Conservation (phyloP, 805 yeast species). For the Kurtzmaniella fragi region DNA sequence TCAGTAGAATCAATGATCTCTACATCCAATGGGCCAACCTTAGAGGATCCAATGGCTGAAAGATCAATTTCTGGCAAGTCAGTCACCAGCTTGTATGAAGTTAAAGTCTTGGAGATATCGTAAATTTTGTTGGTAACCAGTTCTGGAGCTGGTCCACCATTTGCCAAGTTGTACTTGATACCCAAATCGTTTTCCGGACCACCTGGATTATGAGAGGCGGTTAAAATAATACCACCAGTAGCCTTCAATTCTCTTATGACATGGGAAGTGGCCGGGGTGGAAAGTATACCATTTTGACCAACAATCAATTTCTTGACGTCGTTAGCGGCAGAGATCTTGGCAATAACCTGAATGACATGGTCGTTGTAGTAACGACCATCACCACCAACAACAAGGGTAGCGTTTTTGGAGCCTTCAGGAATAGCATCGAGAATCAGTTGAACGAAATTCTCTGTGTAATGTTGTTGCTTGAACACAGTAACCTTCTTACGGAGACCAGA, state of each 20-base stretch:
- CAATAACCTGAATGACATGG: constrained; percentile 73
- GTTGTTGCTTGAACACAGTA: constrained; percentile 66
- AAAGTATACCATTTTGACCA: constrained; percentile 83
- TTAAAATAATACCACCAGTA: constrained; percentile 93
- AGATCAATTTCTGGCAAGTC: constrained; percentile 66
- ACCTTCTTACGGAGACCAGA: constrained; percentile 95
- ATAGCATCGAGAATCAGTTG: constrained; percentile 82
- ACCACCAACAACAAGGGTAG: constrained; percentile 90
- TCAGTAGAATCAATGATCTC: constrained; percentile 80
- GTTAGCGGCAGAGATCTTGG: constrained; percentile 83
- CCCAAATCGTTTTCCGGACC: constrained; percentile 92
- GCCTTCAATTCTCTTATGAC: constrained; percentile 69
- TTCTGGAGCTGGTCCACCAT: constrained; percentile 99
- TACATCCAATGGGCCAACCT: constrained; percentile 58
- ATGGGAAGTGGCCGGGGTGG: constrained; percentile 97
- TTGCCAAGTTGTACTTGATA: constrained; percentile 88
- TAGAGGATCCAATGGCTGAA: constrained; percentile 45
- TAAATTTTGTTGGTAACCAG: constrained; percentile 83
- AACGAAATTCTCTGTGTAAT: constrained; percentile 91
- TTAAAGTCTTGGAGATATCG: constrained; percentile 57
- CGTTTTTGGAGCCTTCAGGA: constrained; percentile 77
- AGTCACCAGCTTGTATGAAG: constrained; percentile 52
- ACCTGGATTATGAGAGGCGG: constrained; percentile 98
- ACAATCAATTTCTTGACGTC: constrained; percentile 81
- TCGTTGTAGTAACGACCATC: constrained; percentile 93